Conservation (phyloP, 306 rosid species). For the Quercus robur region DNA sequence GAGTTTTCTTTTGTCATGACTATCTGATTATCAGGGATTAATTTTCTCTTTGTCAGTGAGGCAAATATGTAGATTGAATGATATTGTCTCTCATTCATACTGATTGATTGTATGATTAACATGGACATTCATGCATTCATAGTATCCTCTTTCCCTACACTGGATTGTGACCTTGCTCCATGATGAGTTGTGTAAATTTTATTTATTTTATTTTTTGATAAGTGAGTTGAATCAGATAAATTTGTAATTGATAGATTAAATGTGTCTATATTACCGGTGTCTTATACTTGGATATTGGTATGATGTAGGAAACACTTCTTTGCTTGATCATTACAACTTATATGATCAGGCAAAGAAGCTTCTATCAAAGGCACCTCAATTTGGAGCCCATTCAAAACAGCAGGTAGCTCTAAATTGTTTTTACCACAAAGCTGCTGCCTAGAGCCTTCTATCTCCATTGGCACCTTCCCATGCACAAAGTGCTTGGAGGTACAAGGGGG, state of each 20-base stretch:
- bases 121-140: conserved; percentile 16
- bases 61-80: not conserved
- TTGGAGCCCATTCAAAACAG: conserved; percentile 97
- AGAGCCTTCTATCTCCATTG: no score
- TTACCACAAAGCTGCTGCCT: no score
- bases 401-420: conserved; percentile 42
- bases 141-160: conserved; percentile 34
- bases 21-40: not conserved
- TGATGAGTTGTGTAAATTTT: conserved; percentile 11
- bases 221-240: no score
- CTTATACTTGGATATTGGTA: conserved; percentile 18
- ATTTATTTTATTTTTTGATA: no score
- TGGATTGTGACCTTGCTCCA: conserved; percentile 28
- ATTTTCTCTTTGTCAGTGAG: not conserved
- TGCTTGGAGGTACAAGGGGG: no score
- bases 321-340: conserved; percentile 81
- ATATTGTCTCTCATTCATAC: not conserved
- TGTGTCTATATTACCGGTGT: conserved; percentile 4
- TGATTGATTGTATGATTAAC: not conserved
- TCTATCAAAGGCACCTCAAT: conserved; percentile 97
- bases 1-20: conserved; percentile 19
- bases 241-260: not conserved
- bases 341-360: conserved; percentile 94
- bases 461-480: no score
- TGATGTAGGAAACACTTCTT: conserved; percentile 86